A percentile compares a stretch with the other conserved stretches of the same genome.
These are phyloP conservation scores for Piromyces sp. DNA, from an alignment of 192 early-diverging fungal genomes.

Conservation along the genomic window DNA sequence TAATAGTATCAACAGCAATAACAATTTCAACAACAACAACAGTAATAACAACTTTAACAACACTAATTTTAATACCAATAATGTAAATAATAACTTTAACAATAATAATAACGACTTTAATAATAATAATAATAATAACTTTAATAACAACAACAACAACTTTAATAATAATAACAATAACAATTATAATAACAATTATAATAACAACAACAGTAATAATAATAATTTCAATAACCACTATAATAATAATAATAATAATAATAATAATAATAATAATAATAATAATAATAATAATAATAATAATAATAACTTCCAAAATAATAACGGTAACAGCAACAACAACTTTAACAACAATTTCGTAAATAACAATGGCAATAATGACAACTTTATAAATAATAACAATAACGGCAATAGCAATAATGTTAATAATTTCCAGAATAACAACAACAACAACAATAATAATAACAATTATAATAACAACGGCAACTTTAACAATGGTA, in stretches of 20 bases:
- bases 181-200: not conserved
- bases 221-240: too few relatives aligned
- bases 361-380: not conserved
- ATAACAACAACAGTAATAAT: too few relatives aligned
- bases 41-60: too few relatives aligned
- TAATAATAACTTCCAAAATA: not conserved
- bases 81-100: not conserved
- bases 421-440: not conserved
- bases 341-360: too few relatives aligned
- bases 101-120: not conserved
- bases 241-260: too few relatives aligned
- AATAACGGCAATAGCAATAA: not conserved
- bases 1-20: too few relatives aligned
- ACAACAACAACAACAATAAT: not conserved
- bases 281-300: not conserved
- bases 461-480: not conserved
- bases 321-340: not conserved
- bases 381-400: not conserved
- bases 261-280: too few relatives aligned
- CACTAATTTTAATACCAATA: too few relatives aligned
- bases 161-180: not conserved
- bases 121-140: not conserved
- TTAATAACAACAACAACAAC: not conserved
- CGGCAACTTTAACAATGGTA: too few relatives aligned
- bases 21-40: too few relatives aligned